Percentiles rank a stretch among this genome's conserved stretches.
These are phyloP conservation scores for Moricandia arvensis DNA, from an alignment of 345 rosid species.

Conservation along the genomic window DNA sequence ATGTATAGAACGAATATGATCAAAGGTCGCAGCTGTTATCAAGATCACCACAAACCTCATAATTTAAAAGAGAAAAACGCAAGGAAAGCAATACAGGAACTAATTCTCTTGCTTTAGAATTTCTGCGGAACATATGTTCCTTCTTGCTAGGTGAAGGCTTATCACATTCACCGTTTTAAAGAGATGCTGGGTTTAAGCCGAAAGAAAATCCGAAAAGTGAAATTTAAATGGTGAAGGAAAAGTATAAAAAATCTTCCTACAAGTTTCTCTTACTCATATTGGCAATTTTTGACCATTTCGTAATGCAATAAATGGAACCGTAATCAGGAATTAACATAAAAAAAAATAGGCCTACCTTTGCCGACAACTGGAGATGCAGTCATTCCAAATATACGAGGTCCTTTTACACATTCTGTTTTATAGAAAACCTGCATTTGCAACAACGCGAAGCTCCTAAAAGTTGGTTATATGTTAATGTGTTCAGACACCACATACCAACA, in stretches of 20 bases:
- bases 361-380: constrained; percentile 96
- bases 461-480: constrained; percentile 17
- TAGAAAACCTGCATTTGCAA: constrained; percentile 62
- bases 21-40: constrained; percentile 26
- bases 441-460: constrained; percentile 27
- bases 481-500: constrained; percentile 15
- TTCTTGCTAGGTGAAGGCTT: background rate
- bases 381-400: constrained; percentile 95
- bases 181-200: background rate
- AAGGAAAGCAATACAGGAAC: constrained; percentile 18
- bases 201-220: background rate
- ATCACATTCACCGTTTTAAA: background rate
- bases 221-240: background rate
- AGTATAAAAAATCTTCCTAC: background rate
- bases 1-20: constrained; percentile 8
- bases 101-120: constrained; percentile 4
- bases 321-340: constrained; percentile 5
- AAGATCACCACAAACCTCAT: constrained; percentile 11
- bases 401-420: constrained; percentile 45
- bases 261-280: background rate
- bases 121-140: constrained; percentile 6
- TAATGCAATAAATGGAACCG: background rate
- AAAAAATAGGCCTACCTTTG: constrained; percentile 54
- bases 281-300: constrained; percentile 6
- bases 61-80: background rate